These are phyloP conservation scores for Sporothrix humicola DNA, from an alignment of 2,329 filamentous ascomycete genomes.

Conservation along the genomic window DNA sequence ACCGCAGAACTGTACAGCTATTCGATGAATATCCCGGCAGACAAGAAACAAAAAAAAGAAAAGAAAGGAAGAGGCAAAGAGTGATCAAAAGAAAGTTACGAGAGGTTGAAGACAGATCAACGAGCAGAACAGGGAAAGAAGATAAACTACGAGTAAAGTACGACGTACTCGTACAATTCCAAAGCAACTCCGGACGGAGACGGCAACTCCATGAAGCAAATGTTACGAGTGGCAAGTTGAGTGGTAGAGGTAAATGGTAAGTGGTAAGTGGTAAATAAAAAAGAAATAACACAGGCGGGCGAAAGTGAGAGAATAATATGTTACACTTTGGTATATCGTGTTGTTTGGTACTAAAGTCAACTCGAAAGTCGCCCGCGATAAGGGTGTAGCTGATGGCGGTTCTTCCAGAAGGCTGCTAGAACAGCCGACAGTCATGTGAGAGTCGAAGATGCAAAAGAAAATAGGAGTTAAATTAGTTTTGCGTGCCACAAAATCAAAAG, in stretches of 20 bases:
- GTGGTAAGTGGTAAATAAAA: neutral
- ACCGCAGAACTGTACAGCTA: neutral
- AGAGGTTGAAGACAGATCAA: neutral
- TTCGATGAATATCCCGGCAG: slow-evolving; percentile 1
- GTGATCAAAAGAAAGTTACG: neutral
- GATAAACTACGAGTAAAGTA: neutral
- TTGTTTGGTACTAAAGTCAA: neutral
- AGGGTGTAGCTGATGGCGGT: neutral
- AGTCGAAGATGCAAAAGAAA: no score
- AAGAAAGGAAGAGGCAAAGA: neutral
- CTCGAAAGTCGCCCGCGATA: slow-evolving; percentile 5
- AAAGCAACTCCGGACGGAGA: neutral
- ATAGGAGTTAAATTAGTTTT: no score
- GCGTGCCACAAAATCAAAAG: neutral
- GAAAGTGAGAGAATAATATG: neutral
- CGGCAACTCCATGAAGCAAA: slow-evolving; percentile 14
- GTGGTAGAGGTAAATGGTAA: no score
- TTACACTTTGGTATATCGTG: neutral
- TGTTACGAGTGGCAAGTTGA: neutral
- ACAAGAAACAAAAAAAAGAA: slow-evolving; percentile 7
- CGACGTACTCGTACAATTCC: neutral
- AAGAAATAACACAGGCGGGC: no score
- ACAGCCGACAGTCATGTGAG: neutral
- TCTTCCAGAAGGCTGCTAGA: slow-evolving; percentile 21
- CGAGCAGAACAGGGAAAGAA: neutral